phyloP scores from a whole-genome alignment of 371 early-diverging fungal genomes.

The Capillidium heterosporum region DNA sequence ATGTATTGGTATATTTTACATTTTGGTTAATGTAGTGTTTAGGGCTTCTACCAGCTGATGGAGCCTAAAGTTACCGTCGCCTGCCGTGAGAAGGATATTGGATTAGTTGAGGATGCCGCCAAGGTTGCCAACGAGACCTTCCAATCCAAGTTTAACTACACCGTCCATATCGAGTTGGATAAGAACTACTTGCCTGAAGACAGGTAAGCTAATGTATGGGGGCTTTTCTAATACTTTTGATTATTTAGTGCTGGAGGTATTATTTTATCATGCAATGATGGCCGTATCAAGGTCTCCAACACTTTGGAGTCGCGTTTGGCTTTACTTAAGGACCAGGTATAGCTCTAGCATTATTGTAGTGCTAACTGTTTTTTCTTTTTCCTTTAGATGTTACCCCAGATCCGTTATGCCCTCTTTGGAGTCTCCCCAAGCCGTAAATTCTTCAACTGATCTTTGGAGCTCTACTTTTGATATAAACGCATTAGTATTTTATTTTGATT shows the following conservation, averaged over 20 bases:
- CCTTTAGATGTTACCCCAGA: constrained; percentile 70
- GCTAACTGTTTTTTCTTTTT: neutral
- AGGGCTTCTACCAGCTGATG: constrained; percentile 69
- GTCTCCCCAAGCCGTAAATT: constrained; percentile 76
- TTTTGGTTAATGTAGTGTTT: constrained; percentile 3
- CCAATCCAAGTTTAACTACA: constrained; percentile 28
- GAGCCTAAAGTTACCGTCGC: constrained; percentile 50
- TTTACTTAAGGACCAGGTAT: constrained; percentile 49
- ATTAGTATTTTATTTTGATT: too few species aligned
- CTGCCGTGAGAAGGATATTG: constrained; percentile 53
- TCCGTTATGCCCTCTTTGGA: constrained; percentile 76
- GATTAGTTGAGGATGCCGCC: constrained; percentile 33
- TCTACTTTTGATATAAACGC: too few species aligned
- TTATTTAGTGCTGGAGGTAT: constrained; percentile 73
- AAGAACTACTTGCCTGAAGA: constrained; percentile 24
- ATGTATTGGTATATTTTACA: constrained; percentile 5
- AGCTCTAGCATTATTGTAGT: neutral
- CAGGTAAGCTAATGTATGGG: constrained; percentile 13
- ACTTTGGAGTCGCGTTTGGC: constrained; percentile 80
- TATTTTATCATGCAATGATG: constrained; percentile 49
- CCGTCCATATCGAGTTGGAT: constrained; percentile 15
- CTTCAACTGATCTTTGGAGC: too few species aligned
- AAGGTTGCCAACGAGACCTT: constrained; percentile 35
- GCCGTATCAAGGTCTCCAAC: constrained; percentile 68
- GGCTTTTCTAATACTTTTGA: neutral